A percentile compares a stretch with the other conserved stretches of the same genome.
These are phyloP conservation scores for Penicillium sp. DNA, from an alignment of 2,329 filamentous ascomycete species.

Conservation along the genomic window DNA sequence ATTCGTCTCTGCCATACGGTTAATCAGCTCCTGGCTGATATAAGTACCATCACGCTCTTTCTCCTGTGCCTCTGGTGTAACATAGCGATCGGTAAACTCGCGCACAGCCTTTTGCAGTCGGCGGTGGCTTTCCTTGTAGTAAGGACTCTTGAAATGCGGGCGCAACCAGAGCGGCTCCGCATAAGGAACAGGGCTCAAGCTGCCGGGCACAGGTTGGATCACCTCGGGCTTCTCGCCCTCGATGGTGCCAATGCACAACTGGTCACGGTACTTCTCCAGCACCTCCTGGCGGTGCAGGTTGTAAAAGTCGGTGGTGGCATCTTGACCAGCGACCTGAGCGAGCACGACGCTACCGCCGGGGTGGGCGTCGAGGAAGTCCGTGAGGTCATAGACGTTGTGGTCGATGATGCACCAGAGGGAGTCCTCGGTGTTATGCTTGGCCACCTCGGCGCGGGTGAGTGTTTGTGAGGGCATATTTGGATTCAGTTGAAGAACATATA, in stretches of 20 bases:
- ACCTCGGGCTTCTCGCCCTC: constrained; percentile 71
- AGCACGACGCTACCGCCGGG: constrained; percentile 78
- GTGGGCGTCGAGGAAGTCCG: constrained; percentile 79
- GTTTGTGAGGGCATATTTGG: constrained; percentile 22
- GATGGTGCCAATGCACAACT: constrained; percentile 70
- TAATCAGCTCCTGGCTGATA: constrained; percentile 66
- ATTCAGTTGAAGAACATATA: neutral
- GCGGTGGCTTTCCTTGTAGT: constrained; percentile 72
- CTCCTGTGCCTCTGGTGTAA: constrained; percentile 69
- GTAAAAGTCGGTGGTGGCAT: constrained; percentile 81
- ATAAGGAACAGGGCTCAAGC: constrained; percentile 73
- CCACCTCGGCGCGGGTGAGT: constrained; percentile 57
- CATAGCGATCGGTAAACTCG: constrained; percentile 65
- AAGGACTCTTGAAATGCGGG: constrained; percentile 70
- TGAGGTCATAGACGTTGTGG: constrained; percentile 79
- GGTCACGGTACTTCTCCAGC: constrained; percentile 68
- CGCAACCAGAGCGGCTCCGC: constrained; percentile 80
- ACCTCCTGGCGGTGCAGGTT: constrained; percentile 89
- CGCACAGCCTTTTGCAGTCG: constrained; percentile 65
- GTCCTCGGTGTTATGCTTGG: constrained; percentile 69
- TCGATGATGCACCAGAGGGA: constrained; percentile 82
- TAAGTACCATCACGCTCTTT: constrained; percentile 70
- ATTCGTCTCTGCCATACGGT: constrained; percentile 69
- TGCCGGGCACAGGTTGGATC: constrained; percentile 63
- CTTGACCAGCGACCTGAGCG: constrained; percentile 71